Evolutionary conservation across 257 asterid genomes (phyloP), one percentile per base, ranked within the genome.

Genomic region (Misopates orontium): DNA sequence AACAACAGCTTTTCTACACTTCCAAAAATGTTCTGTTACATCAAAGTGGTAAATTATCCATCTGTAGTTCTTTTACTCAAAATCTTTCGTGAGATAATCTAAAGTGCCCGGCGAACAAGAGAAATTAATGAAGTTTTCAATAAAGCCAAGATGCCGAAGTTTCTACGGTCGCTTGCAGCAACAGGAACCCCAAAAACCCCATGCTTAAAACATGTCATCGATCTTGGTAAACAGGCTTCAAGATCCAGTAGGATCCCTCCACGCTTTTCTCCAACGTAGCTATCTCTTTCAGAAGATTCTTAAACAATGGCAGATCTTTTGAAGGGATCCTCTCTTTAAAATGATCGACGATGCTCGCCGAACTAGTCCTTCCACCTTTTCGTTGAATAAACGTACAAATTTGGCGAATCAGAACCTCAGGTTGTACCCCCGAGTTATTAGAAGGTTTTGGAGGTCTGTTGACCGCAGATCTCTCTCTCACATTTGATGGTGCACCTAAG

Each of bases 341-440:
- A 71, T 90, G 85, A 62, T 75, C 81, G 31, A 88, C 97, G 56
- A 93, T 88, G 75, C 80, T 72, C 45, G 82, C 80, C n/a, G 99
- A 90, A 77, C 80, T 83, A 24, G 90, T 68, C 20, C 81, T 79
- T 62, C 99, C 97, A 45, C 95, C 96, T 32, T 72, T 79, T 70
- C 60, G 78, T 73, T 90, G 99, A 73, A 94, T 84, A 71, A 88
- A 94, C 8, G 96, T 83, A 69, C 97, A 88, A 8, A 94, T 84
- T 71, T 90, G 92, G 53, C 96, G 96, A 76, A 90, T 85, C 75
- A 94, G 75, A 19, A 94, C 82, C 73, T 94, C 99, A 1, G 99
- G 95, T 77, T 78, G 95, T 39, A 78, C 80, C 57, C 75, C 72
- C 1, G 68, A 19, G 62, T 53, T 72, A 53, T 70, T 78, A 7